These are phyloP conservation scores for Phytopythium cucurbitacearum DNA, from an alignment of 352 stramenopile species.

Conservation along the genomic window DNA sequence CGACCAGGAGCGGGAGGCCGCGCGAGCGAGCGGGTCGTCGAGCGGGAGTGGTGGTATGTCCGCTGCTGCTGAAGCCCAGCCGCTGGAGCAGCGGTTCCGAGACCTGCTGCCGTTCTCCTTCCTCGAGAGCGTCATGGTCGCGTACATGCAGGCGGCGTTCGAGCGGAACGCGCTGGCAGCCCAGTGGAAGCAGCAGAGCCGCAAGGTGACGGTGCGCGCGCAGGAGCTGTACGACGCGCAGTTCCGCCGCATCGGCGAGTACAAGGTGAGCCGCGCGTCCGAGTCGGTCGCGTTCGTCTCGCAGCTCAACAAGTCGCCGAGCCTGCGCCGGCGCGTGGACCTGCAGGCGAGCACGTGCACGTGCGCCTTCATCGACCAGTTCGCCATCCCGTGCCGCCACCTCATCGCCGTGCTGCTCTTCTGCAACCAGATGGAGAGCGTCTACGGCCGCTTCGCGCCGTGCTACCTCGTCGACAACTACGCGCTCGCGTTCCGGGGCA, in stretches of 20 bases:
- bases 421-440: slow-evolving; percentile 41
- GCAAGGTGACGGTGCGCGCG: slow-evolving; percentile 37
- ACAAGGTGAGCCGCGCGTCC: slow-evolving; percentile 45
- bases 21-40: slow-evolving; percentile 1
- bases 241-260: slow-evolving; percentile 40
- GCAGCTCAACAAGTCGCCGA: slow-evolving; percentile 30
- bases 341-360: slow-evolving; percentile 38
- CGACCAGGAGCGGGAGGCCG: slow-evolving; percentile 19
- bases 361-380: slow-evolving; percentile 54
- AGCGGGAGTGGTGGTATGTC: no score
- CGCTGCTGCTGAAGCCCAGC: background rate
- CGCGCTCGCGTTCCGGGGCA: slow-evolving; percentile 22
- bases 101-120: slow-evolving; percentile 41
- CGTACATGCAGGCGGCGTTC: slow-evolving; percentile 35
- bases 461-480: slow-evolving; percentile 46
- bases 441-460: slow-evolving; percentile 33
- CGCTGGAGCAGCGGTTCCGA: slow-evolving; percentile 10
- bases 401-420: slow-evolving; percentile 54
- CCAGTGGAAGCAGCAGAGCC: slow-evolving; percentile 35
- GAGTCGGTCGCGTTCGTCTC: slow-evolving; percentile 52
- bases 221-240: slow-evolving; percentile 51
- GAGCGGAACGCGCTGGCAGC: slow-evolving; percentile 28
- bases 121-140: slow-evolving; percentile 36
- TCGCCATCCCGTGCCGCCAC: slow-evolving; percentile 53
- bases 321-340: slow-evolving; percentile 32